Evolutionary conservation across 306 rosid species (phyloP), one percentile per base, ranked within the genome.

Genomic region (Phaseolus lunatus): DNA sequence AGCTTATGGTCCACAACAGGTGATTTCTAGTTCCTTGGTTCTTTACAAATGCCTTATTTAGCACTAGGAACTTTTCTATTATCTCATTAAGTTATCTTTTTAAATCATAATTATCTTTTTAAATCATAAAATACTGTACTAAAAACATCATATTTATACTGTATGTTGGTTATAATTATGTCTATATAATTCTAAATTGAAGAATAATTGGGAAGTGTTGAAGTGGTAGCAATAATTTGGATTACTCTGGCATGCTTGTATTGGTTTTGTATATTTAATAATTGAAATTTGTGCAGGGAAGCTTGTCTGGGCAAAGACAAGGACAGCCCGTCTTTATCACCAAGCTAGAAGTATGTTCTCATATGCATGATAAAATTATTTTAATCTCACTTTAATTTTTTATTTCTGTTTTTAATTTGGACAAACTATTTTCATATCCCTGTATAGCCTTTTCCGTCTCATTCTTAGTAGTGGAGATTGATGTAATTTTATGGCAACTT

Each of bases 321-420:
- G 98, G 99, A 63, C 97, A 90, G 45, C 98, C 99, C 29, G 94
- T 89, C 52, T 91, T 95, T 80, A 92, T 95, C 82, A 92, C 97
- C 72, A 92, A 88, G 87, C 88, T 95, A 61, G 99, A 95, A 75
- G 99, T 95, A 88, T 72, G 93, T 78, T 83, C 82, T 75, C 71
- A 24, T 59, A 68, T 77, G 37, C 61, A 59, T 70, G 20, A 70
- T 73, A 22, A 33, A 2, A 20, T 56, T 15, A 78, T 43, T 62
- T 50, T 31, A 67, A 70, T 50, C 22, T 8, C 5, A 62, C 20
- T 70, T 52, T 53, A 72, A 31, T 37, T 9, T 0, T 2, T 41
- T 61, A 29, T 67, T 39, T 80, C 53, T 70, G 24, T 43, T 53
- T 74, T 43, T 67, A 45, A 56, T 58, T 64, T 78, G 64, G 66